These are phyloP conservation scores for Salvia sclarea DNA, from an alignment of 305 asterid genomes.

Conservation along the genomic window DNA sequence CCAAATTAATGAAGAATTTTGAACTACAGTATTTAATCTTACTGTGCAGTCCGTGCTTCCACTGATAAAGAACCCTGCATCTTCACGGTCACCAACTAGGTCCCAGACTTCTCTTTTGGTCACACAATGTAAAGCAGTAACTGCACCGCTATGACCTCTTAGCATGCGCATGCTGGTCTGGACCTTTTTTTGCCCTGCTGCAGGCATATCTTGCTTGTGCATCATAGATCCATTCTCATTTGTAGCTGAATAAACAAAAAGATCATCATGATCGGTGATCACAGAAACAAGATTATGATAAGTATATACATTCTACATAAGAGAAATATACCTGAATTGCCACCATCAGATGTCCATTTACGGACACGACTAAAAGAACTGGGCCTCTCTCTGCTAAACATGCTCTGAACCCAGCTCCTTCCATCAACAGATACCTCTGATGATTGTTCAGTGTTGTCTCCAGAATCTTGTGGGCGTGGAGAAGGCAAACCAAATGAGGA, in stretches of 20 bases:
- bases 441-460: slow-evolving; percentile 60
- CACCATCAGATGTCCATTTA: slow-evolving; percentile 64
- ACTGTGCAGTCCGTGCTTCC: slow-evolving; percentile 96
- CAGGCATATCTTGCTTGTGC: slow-evolving; percentile 62
- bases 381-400: slow-evolving; percentile 89
- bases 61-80: slow-evolving; percentile 90
- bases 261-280: slow-evolving; percentile 16
- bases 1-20: slow-evolving; percentile 6
- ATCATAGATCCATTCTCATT: slow-evolving; percentile 64
- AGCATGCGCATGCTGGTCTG: slow-evolving; percentile 82
- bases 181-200: slow-evolving; percentile 72
- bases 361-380: slow-evolving; percentile 72
- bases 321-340: slow-evolving; percentile 40
- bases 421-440: slow-evolving; percentile 87
- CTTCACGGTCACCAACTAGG: slow-evolving; percentile 90
- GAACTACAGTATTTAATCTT: slow-evolving; percentile 34
- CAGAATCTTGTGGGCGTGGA: slow-evolving; percentile 79
- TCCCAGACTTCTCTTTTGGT: slow-evolving; percentile 96
- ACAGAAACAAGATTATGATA: slow-evolving; percentile 22
- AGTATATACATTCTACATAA: slow-evolving; percentile 18
- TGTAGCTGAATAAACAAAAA: slow-evolving; percentile 42
- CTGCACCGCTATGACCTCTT: slow-evolving; percentile 91
- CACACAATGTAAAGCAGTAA: slow-evolving; percentile 88
- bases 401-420: slow-evolving; percentile 98
- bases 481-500: slow-evolving; percentile 74